These are phyloP conservation scores for Podospora pseudocomata DNA, from an alignment of 495 filamentous ascomycete genomes.

Conservation along the genomic window DNA sequence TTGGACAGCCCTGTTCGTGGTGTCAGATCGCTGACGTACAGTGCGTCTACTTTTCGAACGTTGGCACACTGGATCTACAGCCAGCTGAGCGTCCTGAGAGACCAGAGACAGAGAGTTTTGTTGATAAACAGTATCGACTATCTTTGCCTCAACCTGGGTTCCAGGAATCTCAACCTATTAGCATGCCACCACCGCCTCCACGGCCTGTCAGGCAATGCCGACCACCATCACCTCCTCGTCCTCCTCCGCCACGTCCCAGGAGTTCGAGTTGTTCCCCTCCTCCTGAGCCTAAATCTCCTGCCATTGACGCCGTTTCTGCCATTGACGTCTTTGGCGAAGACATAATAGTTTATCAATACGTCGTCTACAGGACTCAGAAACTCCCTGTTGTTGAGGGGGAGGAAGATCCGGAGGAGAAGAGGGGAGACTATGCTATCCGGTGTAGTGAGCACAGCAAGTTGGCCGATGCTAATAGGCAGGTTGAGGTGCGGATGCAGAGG, in stretches of 20 bases:
- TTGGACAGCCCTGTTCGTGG: neutral
- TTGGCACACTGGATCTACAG: neutral
- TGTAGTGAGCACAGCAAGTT: conserved; percentile 1
- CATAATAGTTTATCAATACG: conserved; percentile 8
- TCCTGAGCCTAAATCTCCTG: neutral
- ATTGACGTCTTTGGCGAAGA: neutral
- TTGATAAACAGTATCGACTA: neutral
- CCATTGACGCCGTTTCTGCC: neutral
- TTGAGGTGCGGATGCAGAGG: neutral
- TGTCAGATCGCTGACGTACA: neutral
- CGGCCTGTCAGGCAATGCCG: neutral
- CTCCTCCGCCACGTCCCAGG: too few species aligned
- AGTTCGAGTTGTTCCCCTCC: neutral
- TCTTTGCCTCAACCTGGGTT: neutral
- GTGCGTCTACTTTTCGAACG: neutral
- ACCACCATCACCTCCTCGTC: too few species aligned
- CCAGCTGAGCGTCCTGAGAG: neutral
- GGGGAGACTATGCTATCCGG: neutral
- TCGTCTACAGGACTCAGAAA: conserved; percentile 7
- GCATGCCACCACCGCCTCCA: too few species aligned
- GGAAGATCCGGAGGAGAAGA: neutral
- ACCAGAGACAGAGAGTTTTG: neutral
- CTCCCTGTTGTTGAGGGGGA: neutral
- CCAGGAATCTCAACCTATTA: neutral
- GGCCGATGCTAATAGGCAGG: conserved; percentile 1